Percentiles rank a stretch among this genome's conserved stretches.
Conservation (phyloP, 208 protist species). For the Kentomonas sorsogonicus region DNA sequence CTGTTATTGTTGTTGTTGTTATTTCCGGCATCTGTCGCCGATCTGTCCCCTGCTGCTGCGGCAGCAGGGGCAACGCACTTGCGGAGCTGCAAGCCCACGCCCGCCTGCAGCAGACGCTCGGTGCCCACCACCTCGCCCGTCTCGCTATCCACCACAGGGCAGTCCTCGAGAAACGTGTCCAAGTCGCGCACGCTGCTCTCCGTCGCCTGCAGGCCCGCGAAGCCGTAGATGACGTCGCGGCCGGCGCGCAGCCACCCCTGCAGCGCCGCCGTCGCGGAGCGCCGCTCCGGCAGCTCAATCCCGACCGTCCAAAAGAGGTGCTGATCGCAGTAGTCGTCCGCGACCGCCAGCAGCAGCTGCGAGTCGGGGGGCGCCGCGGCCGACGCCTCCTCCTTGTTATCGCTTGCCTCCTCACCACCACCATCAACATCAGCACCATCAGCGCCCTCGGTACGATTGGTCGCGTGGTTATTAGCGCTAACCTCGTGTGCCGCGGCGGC, state of each 20-base stretch:
- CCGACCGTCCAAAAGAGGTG: constrained; percentile 35
- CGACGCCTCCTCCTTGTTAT: background rate
- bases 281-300: constrained; percentile 12
- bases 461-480: background rate
- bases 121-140: too few species aligned
- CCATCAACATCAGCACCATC: background rate
- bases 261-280: constrained; percentile 25
- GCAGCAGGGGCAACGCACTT: too few species aligned
- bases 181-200: too few species aligned
- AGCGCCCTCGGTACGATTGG: background rate
- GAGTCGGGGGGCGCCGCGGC: background rate
- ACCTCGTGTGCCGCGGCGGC: background rate
- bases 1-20: too few species aligned
- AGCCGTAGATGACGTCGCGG: background rate
- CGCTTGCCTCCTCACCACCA: background rate
- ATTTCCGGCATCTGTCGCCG: too few species aligned
- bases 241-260: constrained; percentile 17
- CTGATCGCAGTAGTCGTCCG: constrained; percentile 1
- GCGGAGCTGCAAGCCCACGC: constrained; percentile 9
- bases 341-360: constrained; percentile 15
- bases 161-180: too few species aligned
- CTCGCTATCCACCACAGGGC: too few species aligned
- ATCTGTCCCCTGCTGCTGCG: constrained; percentile 4
- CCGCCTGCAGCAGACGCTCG: constrained; percentile 8
- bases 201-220: background rate